Percentiles rank a stretch among this genome's conserved stretches.
phyloP scores from a whole-genome alignment of 2,329 filamentous ascomycete genomes.

The Diaporthe humulicola region DNA sequence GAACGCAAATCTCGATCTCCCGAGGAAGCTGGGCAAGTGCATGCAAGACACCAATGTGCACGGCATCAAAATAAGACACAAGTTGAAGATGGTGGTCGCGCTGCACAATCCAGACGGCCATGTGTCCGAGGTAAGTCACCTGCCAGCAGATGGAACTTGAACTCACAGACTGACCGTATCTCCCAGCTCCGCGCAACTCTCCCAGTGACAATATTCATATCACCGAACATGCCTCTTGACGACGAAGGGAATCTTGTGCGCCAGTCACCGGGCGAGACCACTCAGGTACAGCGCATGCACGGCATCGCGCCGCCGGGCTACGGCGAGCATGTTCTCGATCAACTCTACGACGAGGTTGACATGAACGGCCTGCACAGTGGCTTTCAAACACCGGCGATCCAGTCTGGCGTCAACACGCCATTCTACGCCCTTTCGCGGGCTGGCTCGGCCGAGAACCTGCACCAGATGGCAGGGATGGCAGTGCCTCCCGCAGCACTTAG shows the following conservation, averaged over 20 bases:
- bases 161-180: conserved; percentile 42
- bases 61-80: conserved; percentile 93
- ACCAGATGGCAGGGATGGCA: conserved; percentile 65
- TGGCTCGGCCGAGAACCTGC: conserved; percentile 85
- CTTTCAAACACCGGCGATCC: conserved; percentile 76
- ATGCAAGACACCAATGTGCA: conserved; percentile 90
- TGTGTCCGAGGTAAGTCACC: conserved; percentile 79
- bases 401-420: conserved; percentile 85
- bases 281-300: conserved; percentile 66
- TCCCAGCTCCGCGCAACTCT: conserved; percentile 85
- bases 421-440: conserved; percentile 79
- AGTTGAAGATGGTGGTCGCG: conserved; percentile 90
- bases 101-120: conserved; percentile 96
- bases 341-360: conserved; percentile 90
- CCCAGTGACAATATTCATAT: conserved; percentile 94
- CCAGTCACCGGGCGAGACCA: conserved; percentile 65
- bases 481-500: conserved; percentile 68
- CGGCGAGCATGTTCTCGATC: conserved; percentile 89
- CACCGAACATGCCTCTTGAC: conserved; percentile 89
- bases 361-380: conserved; percentile 72
- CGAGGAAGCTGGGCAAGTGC: conserved; percentile 85
- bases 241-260: conserved; percentile 85
- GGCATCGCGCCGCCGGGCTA: conserved; percentile 91
- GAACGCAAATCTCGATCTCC: conserved; percentile 76
- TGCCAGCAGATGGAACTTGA: background rate